Evolutionary conservation across 108 stramenopile species (phyloP), one percentile per base, ranked within the genome.

Genomic region (Cyclostephanos tholiformis): DNA sequence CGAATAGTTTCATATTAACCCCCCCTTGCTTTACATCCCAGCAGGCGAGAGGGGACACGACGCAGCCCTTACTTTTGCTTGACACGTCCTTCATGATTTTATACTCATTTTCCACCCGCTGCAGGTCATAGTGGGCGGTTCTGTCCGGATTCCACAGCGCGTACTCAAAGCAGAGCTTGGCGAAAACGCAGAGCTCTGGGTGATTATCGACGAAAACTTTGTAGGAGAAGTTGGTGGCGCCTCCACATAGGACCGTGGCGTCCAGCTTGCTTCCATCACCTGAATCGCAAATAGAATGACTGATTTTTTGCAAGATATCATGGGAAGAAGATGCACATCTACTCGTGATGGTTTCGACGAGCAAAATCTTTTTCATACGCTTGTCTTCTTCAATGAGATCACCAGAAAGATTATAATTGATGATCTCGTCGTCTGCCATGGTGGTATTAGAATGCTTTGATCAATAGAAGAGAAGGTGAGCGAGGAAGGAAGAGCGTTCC

Each of bases 1-100:
- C 77, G 19, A 88, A 41, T 14, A 86, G 38, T 56, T 86, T 86
- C 82, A 84, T 84, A 32, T 78, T 36, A 39, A 71, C 65, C 48
- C 75, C 74, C 25, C 85, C 83, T 0, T 75, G 67, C 4, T 69
- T 41, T 13, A 79, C 26, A 63, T 79, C 67, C 67, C 67, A 75
- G 19, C 43, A 63, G 14, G 46, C 79, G 16, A 79, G 59, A 36
- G 79, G 79, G 11, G 73, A 16, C 35, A 69, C 79, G 19, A 76
- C 63, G 22, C 51, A 56, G 2, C 71, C 80, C 7, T 75, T 44
- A 7, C 27, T 48, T 19, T 43, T 48, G 16, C 17, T 72, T 5
- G 78, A 79, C 14, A 74, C 26, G 3, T 67, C 46, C 32, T 63
- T 51, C 75, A 81, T 81, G 39, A 81, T 69, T 29, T 67, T 35